Percentiles rank a stretch among this genome's conserved stretches.
These are phyloP conservation scores for Coemansia biformis DNA, from an alignment of 192 early-diverging fungal species.

Conservation along the genomic window DNA sequence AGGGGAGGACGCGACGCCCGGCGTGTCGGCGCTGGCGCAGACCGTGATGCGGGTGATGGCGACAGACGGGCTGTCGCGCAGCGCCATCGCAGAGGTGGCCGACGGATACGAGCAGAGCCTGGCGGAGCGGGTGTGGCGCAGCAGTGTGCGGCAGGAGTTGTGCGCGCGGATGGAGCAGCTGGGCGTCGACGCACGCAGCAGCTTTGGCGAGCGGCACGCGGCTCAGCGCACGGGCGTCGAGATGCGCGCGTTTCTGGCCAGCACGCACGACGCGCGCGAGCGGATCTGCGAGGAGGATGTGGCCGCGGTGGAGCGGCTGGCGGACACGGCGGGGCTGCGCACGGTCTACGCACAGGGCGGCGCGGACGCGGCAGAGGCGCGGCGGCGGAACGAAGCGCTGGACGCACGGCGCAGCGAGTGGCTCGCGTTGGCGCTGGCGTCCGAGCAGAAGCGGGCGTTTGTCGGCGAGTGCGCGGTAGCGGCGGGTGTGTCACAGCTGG, in stretches of 20 bases:
- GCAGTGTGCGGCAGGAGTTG: slow-evolving; percentile 20
- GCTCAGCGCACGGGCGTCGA: slow-evolving; percentile 53
- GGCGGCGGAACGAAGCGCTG: slow-evolving; percentile 36
- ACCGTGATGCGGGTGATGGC: slow-evolving; percentile 25
- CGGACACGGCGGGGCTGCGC: slow-evolving; percentile 20
- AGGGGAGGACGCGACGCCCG: neutral
- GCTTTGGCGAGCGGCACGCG: slow-evolving; percentile 56
- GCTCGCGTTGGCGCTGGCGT: slow-evolving; percentile 7
- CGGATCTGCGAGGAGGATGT: slow-evolving; percentile 7
- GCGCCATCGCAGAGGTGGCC: slow-evolving; percentile 21
- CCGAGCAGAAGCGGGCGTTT: slow-evolving; percentile 24
- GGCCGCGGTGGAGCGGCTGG: slow-evolving; percentile 15
- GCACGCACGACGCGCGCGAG: slow-evolving; percentile 23
- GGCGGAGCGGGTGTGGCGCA: slow-evolving; percentile 39
- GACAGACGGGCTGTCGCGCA: slow-evolving; percentile 2
- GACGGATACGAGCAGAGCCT: slow-evolving; percentile 28
- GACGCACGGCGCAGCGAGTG: slow-evolving; percentile 35
- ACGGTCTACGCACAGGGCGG: slow-evolving; percentile 21
- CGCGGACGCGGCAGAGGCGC: slow-evolving; percentile 17
- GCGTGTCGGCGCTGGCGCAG: slow-evolving; percentile 13
- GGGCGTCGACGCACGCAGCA: slow-evolving; percentile 10
- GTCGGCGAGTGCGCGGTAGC: slow-evolving; percentile 34
- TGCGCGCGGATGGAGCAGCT: slow-evolving; percentile 20
- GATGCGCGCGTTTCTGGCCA: slow-evolving; percentile 47
- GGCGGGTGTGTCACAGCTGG: slow-evolving; percentile 25